Evolutionary conservation across 192 early-diverging fungal genomes (phyloP), one percentile per base, ranked within the genome.

Genomic region (Diversispora epigaea): DNA sequence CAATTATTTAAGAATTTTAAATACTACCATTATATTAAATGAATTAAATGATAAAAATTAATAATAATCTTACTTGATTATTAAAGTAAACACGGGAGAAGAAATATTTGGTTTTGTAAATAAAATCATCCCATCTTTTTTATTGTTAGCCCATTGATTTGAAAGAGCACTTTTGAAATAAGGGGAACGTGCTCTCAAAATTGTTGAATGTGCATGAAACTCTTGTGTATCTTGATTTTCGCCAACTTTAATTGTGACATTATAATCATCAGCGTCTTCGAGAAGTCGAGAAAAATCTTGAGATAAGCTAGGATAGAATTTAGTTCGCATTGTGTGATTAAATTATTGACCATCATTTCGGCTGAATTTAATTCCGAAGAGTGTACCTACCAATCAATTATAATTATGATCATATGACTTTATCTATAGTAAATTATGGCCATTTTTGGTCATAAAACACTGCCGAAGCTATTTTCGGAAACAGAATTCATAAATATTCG

Each of bases 101-200:
- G 62, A 65, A 41, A 75, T 65, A 61, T 75, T 75, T 19, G 73
- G 73, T 55, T 75, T 75, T 55, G 50, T 52, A 44, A 75, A 65
- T 14, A 45, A 15, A 55, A 64, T 62, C 15, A 52, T n/a, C 7
- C 47, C 73, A 40, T 75, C 17, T 74, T 75, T 25, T 64, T 75
- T 25, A 43, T 46, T 64, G n/a, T 17, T n/a, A 17, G 62, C 22
- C 62, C 73, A 75, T 7, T 46, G 11, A 43, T 40, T 8, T 25
- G 73, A 75, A 6, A 62, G 47, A 7, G 57, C 73, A 10, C 22
- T 32, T 11, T 39, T 46, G 40, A 75, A 75, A 41, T 75, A 75
- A 65, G 57, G 57, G 73, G 73, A 75, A 8, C 61, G 15, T 39
- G 47, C 62, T 10, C 45, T 12, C 8, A 75, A 41, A 43, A 75